phyloP scores from a whole-genome alignment of 106 monocot genomes.

The Iris macrosiphon region DNA sequence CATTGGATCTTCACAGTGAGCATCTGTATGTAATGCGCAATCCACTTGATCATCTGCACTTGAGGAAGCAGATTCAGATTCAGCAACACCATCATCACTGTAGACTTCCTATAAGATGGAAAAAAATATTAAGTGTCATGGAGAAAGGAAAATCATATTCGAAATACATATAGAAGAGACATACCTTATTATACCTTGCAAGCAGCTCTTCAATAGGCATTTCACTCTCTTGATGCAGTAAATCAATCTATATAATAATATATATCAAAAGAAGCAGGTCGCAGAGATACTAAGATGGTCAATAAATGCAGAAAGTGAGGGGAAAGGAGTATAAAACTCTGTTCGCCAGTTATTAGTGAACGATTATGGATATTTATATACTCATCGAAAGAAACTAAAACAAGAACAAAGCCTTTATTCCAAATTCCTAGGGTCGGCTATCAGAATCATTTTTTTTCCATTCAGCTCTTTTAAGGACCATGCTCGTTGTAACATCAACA shows the following conservation, averaged over 20 bases:
- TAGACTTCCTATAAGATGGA: slow-evolving; percentile 44
- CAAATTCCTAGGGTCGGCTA: no score
- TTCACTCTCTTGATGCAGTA: slow-evolving; percentile 84
- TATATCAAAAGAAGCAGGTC: no score
- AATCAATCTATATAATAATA: slow-evolving; percentile 58
- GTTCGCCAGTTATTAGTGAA: no score
- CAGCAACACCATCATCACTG: slow-evolving; percentile 24
- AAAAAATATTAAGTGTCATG: neutral
- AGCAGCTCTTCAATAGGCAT: slow-evolving; percentile 82
- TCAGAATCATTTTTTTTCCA: no score
- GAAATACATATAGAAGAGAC: neutral
- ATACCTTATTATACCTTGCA: slow-evolving; percentile 88
- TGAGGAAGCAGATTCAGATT: slow-evolving; percentile 40
- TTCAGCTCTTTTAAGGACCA: no score
- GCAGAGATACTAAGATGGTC: no score
- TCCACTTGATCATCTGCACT: slow-evolving; percentile 37
- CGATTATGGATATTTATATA: no score
- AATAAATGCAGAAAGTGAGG: no score
- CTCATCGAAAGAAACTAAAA: no score
- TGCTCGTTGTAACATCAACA: no score
- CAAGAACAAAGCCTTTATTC: no score
- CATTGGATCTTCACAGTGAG: slow-evolving; percentile 5
- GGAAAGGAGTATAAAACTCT: no score
- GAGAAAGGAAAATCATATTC: slow-evolving; percentile 1
- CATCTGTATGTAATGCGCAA: slow-evolving; percentile 10